A percentile compares a stretch with the other conserved stretches of the same genome.
Conservation (phyloP, 176 grass and related monocot genomes). For the Ensete glaucum region DNA sequence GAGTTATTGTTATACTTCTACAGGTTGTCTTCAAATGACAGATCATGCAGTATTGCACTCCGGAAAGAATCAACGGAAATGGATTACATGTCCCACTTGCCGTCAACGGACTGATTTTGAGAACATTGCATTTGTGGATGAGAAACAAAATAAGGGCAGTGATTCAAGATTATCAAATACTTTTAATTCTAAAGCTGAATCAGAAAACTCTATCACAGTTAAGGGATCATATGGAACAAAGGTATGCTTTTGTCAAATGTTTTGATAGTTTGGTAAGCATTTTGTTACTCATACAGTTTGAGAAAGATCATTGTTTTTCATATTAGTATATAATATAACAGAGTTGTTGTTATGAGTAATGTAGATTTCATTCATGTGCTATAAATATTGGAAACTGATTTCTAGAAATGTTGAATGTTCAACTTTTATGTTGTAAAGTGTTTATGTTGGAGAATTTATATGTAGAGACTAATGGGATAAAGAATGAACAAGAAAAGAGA, state of each 20-base stretch:
- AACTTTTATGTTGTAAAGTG: too few relatives aligned
- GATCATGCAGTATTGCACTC: constrained; percentile 49
- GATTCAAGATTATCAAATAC: constrained; percentile 21
- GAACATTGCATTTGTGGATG: constrained; percentile 80
- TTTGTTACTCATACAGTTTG: background rate
- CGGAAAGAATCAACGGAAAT: constrained; percentile 46
- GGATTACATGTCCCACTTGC: constrained; percentile 94
- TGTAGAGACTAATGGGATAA: too few relatives aligned
- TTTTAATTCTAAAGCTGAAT: constrained; percentile 29
- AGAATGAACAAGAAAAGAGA: too few relatives aligned
- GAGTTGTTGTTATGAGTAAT: too few relatives aligned
- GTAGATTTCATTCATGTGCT: too few relatives aligned
- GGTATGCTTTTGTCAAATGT: constrained; percentile 32
- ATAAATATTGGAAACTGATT: too few relatives aligned
- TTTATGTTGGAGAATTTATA: too few relatives aligned
- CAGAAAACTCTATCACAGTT: constrained; percentile 53
- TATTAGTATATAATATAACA: background rate
- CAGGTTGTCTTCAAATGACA: constrained; percentile 83
- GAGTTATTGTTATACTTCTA: background rate
- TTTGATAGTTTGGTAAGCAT: background rate
- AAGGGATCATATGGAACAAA: constrained; percentile 95
- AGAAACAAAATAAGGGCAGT: constrained; percentile 40
- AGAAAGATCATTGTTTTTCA: background rate
- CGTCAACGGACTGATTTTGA: constrained; percentile 74
- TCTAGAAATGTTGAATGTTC: too few relatives aligned